A percentile compares a stretch with the other conserved stretches of the same genome.
phyloP scores from a whole-genome alignment of 345 rosid genomes.

The Heritiera littoralis region DNA sequence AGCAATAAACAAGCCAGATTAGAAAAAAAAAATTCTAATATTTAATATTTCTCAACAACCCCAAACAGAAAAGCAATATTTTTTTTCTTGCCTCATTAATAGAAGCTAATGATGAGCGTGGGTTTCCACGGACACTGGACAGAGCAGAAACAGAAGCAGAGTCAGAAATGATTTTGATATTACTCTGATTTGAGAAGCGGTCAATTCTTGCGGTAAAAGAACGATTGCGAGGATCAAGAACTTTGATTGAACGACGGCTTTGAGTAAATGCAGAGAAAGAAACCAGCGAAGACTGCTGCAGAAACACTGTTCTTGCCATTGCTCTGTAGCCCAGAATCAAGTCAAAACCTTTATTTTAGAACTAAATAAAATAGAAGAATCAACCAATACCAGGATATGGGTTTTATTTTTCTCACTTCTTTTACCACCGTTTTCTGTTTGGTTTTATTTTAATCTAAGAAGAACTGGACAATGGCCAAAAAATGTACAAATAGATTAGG shows the following conservation, averaged over 20 bases:
- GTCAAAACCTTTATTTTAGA: background rate
- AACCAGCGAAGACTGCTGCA: background rate
- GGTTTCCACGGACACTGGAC: constrained; percentile 35
- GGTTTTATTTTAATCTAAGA: no score
- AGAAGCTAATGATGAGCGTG: constrained; percentile 33
- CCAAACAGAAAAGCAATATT: background rate
- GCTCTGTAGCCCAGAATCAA: background rate
- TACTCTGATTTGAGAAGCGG: background rate
- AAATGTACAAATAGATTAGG: no score
- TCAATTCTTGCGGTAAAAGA: background rate
- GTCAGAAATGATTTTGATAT: background rate
- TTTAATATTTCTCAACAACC: background rate
- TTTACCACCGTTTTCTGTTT: no score
- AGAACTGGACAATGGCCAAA: no score
- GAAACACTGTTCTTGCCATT: background rate
- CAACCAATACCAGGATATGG: background rate
- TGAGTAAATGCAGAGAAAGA: constrained; percentile 21
- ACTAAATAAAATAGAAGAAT: no score
- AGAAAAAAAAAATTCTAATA: background rate
- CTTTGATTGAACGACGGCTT: background rate
- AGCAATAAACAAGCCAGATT: background rate
- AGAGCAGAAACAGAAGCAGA: constrained; percentile 28
- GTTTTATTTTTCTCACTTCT: no score
- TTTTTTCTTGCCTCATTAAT: constrained; percentile 45
- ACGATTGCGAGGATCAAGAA: background rate